phyloP scores from a whole-genome alignment of 2,329 filamentous ascomycete genomes.

The Sporothrix dimorphospora region DNA sequence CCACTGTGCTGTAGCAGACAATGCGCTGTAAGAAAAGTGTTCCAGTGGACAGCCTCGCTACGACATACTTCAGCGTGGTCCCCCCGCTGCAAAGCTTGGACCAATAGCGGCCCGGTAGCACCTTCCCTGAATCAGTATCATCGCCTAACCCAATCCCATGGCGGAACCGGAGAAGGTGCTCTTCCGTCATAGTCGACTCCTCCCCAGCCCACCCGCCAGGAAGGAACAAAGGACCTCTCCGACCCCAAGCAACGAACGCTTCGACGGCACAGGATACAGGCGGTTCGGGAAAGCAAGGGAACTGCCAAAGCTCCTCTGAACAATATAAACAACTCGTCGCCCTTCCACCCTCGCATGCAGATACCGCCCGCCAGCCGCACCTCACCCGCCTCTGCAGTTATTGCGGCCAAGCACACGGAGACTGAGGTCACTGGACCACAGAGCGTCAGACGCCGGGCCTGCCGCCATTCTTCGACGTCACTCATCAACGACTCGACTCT shows the following conservation, averaged over 20 bases:
- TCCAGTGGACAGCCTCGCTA: background rate
- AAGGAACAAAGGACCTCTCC: constrained; percentile 12
- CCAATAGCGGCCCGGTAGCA: background rate
- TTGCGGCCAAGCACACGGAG: constrained; percentile 9
- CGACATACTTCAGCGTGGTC: constrained; percentile 1
- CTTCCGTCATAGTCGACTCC: constrained; percentile 19
- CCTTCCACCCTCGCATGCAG: constrained; percentile 4
- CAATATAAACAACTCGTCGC: background rate
- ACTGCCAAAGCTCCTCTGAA: background rate
- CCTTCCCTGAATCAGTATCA: constrained; percentile 3
- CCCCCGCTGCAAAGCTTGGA: constrained; percentile 5
- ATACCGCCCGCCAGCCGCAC: constrained; percentile 12
- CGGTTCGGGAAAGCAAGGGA: background rate
- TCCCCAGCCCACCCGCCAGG: background rate
- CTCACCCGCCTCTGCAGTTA: background rate
- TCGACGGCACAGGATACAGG: background rate
- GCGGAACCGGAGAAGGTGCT: constrained; percentile 30
- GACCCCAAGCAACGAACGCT: background rate
- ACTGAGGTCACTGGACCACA: constrained; percentile 16
- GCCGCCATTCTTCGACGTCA: background rate
- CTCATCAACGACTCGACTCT: background rate
- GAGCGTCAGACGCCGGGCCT: background rate
- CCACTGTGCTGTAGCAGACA: background rate
- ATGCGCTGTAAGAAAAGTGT: background rate
- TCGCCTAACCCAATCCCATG: constrained; percentile 12